Conservation (phyloP, 768 basidiomycete genomes). For the Termitomyces sp. region DNA sequence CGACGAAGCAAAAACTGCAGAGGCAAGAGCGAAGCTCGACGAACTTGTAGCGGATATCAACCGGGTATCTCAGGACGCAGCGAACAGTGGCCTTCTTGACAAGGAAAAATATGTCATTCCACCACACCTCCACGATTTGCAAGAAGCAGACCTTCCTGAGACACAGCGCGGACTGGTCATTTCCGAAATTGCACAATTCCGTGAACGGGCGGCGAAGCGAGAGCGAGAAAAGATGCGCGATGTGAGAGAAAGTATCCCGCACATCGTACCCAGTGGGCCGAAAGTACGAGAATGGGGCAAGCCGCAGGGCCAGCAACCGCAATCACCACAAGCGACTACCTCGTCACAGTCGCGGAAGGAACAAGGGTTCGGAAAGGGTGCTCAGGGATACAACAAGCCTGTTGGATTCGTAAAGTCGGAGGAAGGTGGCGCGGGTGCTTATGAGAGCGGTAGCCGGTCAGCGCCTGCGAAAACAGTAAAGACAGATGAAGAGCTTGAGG, state of each 20-base stretch:
- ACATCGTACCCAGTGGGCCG: constrained; percentile 63
- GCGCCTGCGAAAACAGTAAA: constrained; percentile 40
- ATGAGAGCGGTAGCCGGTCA: constrained; percentile 28
- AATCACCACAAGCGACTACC: constrained; percentile 25
- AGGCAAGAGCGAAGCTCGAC: constrained; percentile 63
- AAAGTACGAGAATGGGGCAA: constrained; percentile 81
- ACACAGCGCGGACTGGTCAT: constrained; percentile 89
- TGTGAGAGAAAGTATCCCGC: constrained; percentile 54
- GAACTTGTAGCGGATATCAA: constrained; percentile 70
- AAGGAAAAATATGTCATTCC: constrained; percentile 90
- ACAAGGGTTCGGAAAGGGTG: constrained; percentile 59
- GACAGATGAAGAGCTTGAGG: constrained; percentile 88
- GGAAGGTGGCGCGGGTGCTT: constrained; percentile 26
- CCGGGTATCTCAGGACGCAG: constrained; percentile 68
- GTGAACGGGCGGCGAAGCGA: constrained; percentile 88
- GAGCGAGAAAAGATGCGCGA: constrained; percentile 88
- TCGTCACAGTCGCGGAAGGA: constrained; percentile 34
- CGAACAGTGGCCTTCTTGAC: constrained; percentile 70
- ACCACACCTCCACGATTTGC: constrained; percentile 94
- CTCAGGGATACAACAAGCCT: constrained; percentile 77
- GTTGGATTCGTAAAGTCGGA: constrained; percentile 80
- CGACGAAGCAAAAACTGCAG: constrained; percentile 63
- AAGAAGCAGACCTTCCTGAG: constrained; percentile 96
- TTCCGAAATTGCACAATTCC: constrained; percentile 94
- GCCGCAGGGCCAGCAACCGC: constrained; percentile 32